phyloP scores from a whole-genome alignment of 1,284 basidiomycete species.

The Marasmius tenuissimus region DNA sequence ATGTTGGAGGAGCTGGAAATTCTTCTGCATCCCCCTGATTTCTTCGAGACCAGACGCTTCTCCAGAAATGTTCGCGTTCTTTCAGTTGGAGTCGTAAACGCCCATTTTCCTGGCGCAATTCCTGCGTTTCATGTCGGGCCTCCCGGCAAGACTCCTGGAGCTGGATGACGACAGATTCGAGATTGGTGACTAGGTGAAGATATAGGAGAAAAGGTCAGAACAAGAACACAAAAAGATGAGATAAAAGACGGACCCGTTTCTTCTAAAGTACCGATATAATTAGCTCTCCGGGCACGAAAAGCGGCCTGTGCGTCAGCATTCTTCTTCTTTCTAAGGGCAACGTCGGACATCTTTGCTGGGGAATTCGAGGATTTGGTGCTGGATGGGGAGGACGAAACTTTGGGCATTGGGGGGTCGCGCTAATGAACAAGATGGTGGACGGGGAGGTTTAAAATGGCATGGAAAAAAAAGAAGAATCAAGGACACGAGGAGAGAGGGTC shows the following conservation, averaged over 20 bases:
- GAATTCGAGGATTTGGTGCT: not conserved
- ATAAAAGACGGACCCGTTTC: conserved; percentile 62
- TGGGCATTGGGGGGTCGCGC: conserved; percentile 42
- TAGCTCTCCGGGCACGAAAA: conserved; percentile 70
- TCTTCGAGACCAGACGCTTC: conserved; percentile 64
- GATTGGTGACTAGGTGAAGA: conserved; percentile 63
- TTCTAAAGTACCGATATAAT: conserved; percentile 81
- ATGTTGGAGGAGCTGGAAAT: conserved; percentile 51
- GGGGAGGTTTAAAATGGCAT: conserved; percentile 51
- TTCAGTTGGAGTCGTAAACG: conserved; percentile 61
- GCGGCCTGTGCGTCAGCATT: conserved; percentile 72
- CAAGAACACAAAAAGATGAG: conserved; percentile 8
- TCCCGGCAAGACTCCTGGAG: conserved; percentile 79
- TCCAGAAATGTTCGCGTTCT: conserved; percentile 73
- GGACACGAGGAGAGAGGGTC: conserved; percentile 62
- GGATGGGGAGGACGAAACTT: conserved; percentile 31
- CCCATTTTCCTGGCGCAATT: conserved; percentile 62
- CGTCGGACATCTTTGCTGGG: conserved; percentile 40
- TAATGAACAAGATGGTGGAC: conserved; percentile 23
- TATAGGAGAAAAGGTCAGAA: conserved; percentile 20
- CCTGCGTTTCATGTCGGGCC: conserved; percentile 53
- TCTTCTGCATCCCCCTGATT: conserved; percentile 51
- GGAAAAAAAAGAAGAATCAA: conserved; percentile 60
- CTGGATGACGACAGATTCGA: conserved; percentile 78
- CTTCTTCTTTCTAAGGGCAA: conserved; percentile 79